Evolutionary conservation across 495 filamentous ascomycete genomes (phyloP), one percentile per base, ranked within the genome.

Genomic region (Aspergillus heteromorphus): DNA sequence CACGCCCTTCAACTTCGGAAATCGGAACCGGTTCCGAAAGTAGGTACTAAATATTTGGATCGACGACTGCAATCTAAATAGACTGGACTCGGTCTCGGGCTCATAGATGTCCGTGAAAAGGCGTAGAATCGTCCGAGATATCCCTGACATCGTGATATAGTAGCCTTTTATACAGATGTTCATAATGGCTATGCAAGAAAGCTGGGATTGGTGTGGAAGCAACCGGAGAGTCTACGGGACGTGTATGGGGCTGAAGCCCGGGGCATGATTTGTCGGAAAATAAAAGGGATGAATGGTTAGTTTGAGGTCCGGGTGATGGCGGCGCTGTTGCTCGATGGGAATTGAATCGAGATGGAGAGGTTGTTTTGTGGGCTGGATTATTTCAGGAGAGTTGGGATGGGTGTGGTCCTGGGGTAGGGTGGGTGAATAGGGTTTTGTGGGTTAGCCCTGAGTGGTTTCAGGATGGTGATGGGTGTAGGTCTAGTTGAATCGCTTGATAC

Each of bases 161-260:
- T 76, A 70, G 40, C 55, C 65, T 1, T 69, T 76, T 14, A 58
- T 76, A 9, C 69, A 0, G 73, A 76, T 49, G 53, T 69, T 1
- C 61, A 64, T 8, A 73, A 76, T 43, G 45, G 61, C 42, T 56
- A 63, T 40, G 72, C 73, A 4, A 55, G 53, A 21, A 23, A 73
- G 53, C 56, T 76, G 6, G 70, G 70, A 0, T 60, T 74, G 18
- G 30, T 67, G 18, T 70, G 58, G 31, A 40, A 55, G 5, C 52
- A 59, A 57, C 60, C 65, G 2, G 62, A 71, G 18, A 34, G 54
- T 2, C 18, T 70, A 18, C 16, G 65, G 2, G 52, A 57, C 1
- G 17, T 68, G 0, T 68, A 71, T 23, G 42, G 66, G 14, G 30
- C 11, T 11, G n/a, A n/a, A n/a, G n/a, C n/a, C 25, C 45, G 1